Percentiles rank a stretch among this genome's conserved stretches.
Evolutionary conservation across 768 basidiomycete species (phyloP).

Genomic region (Hysterangium stoloniferum): DNA sequence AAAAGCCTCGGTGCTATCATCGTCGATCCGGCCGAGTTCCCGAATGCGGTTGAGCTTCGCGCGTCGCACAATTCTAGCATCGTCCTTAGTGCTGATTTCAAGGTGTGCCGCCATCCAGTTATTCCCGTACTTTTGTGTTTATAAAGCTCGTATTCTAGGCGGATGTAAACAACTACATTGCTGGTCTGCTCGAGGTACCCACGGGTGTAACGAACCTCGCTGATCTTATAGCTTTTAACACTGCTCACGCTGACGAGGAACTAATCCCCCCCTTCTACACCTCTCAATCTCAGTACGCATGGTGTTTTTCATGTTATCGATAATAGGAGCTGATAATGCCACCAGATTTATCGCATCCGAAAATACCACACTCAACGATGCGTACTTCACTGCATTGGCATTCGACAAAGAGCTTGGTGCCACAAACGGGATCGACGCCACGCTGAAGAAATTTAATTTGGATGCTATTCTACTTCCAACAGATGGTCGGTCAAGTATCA

Average conservation of each 20-base stretch:
- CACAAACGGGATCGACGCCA: conserved; percentile 29
- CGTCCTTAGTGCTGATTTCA: conserved; percentile 50
- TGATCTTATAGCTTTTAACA: conserved; percentile 53
- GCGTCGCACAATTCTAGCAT: conserved; percentile 39
- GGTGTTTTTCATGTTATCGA: not conserved
- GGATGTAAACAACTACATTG: conserved; percentile 42
- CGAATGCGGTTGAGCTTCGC: conserved; percentile 44
- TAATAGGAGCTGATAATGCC: not conserved
- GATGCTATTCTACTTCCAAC: conserved; percentile 28
- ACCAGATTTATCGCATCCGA: conserved; percentile 2
- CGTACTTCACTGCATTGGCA: conserved; percentile 25
- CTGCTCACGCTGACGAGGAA: conserved; percentile 32
- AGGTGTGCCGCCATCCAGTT: conserved; percentile 27
- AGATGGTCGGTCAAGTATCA: conserved; percentile 21
- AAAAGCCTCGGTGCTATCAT: conserved; percentile 37
- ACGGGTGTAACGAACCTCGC: conserved; percentile 47
- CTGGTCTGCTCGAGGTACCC: conserved; percentile 41
- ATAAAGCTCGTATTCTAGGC: conserved; percentile 29
- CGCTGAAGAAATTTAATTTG: conserved; percentile 23
- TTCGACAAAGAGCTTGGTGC: conserved; percentile 25
- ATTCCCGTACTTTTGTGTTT: not conserved
- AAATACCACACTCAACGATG: not conserved
- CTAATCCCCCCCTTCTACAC: conserved; percentile 34
- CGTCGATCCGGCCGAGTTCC: conserved; percentile 55
- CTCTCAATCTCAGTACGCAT: not conserved